Evolutionary conservation across 345 rosid species (phyloP).

Genomic region (Fremontodendron californicum): DNA sequence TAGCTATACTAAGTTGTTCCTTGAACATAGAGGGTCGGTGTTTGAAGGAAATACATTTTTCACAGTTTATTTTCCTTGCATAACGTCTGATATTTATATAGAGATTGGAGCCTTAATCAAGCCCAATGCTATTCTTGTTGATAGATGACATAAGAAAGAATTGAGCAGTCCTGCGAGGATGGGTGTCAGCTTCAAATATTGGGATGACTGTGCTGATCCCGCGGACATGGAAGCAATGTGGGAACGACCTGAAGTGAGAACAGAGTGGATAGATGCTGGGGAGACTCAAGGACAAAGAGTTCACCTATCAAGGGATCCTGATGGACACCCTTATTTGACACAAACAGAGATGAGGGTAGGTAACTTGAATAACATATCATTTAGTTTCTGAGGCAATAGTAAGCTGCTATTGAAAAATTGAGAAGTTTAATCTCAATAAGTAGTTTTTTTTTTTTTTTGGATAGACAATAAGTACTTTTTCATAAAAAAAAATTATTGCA

Average conservation of each 20-base stretch:
- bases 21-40: background rate
- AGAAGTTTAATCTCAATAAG: background rate
- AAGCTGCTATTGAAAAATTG: background rate
- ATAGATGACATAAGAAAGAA: constrained; percentile 13
- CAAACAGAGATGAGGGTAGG: constrained; percentile 84
- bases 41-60: background rate
- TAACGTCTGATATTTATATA: background rate
- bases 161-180: constrained; percentile 33
- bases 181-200: constrained; percentile 68
- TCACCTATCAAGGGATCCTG: constrained; percentile 89
- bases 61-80: background rate
- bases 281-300: constrained; percentile 72
- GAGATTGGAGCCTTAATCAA: background rate
- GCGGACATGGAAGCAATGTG: constrained; percentile 81
- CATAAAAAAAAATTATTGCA: background rate
- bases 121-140: background rate
- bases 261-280: constrained; percentile 83
- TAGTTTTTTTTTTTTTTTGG: background rate
- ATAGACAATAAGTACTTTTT: background rate
- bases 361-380: background rate
- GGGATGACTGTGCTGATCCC: constrained; percentile 73
- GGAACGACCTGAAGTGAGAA: constrained; percentile 63
- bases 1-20: background rate
- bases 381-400: background rate
- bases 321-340: constrained; percentile 81